Evolutionary conservation across 176 grass and related monocot species (phyloP), one percentile per base, ranked within the genome.

Genomic region (Ampelocalamus luodianensis): DNA sequence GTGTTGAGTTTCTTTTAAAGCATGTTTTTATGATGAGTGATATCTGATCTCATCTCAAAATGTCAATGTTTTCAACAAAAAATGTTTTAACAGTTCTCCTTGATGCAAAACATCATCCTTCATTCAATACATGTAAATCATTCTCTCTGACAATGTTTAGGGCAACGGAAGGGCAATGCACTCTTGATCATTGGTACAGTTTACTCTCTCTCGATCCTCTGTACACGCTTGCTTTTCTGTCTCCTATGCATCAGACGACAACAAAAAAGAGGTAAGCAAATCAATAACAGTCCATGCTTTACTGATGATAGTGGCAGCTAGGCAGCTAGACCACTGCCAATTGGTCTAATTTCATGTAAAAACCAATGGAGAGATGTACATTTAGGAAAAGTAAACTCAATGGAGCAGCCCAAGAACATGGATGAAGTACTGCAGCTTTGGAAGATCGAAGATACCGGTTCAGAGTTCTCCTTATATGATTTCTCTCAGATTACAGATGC

Each of bases 201-300:
- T 56, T 84, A 68, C 50, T 59, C 82, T 74, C 51, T 79, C 5
- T 34, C 29, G 7, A 39, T 85, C 39, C 1, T 89, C 22, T 80
- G 76, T 34, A 89, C 82, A 50, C 69, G 82, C 3, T 74, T 81
- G 70, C 44, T 85, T 70, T 85, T 89, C 77, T 85, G 88, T 77
- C 16, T 76, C 51, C 50, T 76, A 70, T 62, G 83, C 61, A 50
- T 89, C 40, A 76, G 20, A 74, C 50, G 50, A 27, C 36, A 49
- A 68, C 6, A 17, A 44, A 79, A 72, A 70, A 32, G 10, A 89
- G 78, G 88, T 76, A 85, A 84, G 68, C 18, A 65, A 56, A 56
- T 26, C 8, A n/a, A 51, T 12, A 32, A 72, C 40, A 17, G 48
- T 8, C 17, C 17, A 78, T 64, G 37, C 1, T 50, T 18, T 62